phyloP scores from a whole-genome alignment of 345 rosid genomes.

The Arabidopsis arenosa region DNA sequence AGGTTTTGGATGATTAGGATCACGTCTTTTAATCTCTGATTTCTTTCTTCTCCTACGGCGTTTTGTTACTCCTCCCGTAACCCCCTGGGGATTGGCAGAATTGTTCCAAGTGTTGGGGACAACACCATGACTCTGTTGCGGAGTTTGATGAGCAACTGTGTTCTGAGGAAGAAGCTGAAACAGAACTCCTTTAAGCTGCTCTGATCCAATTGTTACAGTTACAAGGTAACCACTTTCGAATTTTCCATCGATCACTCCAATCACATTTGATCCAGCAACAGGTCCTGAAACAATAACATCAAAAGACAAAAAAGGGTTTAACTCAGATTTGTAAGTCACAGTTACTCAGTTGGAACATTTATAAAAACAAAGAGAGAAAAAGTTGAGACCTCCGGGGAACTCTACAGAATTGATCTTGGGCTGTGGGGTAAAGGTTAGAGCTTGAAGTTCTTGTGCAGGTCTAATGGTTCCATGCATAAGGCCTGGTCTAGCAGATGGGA shows the following conservation, averaged over 20 bases:
- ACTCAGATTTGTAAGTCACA: constrained; percentile 9
- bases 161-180: constrained; percentile 50
- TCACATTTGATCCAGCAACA: constrained; percentile 58
- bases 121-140: constrained; percentile 46
- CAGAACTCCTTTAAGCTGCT: constrained; percentile 81
- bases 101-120: constrained; percentile 42
- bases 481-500: constrained; percentile 43
- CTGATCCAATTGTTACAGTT: constrained; percentile 77
- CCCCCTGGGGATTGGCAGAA: constrained; percentile 40
- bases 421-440: constrained; percentile 52
- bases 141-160: constrained; percentile 48
- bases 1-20: constrained; percentile 94
- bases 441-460: constrained; percentile 55
- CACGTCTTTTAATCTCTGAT: constrained; percentile 85
- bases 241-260: constrained; percentile 90
- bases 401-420: constrained; percentile 50
- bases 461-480: constrained; percentile 54
- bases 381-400: constrained; percentile 55
- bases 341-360: constrained; percentile 7
- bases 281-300: constrained; percentile 43
- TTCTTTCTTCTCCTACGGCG: constrained; percentile 90
- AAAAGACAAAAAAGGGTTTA: neutral
- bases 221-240: constrained; percentile 89
- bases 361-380: constrained; percentile 5
- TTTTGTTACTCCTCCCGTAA: constrained; percentile 50